phyloP scores from a whole-genome alignment of 768 basidiomycete genomes.

The Boletus subparvulus region DNA sequence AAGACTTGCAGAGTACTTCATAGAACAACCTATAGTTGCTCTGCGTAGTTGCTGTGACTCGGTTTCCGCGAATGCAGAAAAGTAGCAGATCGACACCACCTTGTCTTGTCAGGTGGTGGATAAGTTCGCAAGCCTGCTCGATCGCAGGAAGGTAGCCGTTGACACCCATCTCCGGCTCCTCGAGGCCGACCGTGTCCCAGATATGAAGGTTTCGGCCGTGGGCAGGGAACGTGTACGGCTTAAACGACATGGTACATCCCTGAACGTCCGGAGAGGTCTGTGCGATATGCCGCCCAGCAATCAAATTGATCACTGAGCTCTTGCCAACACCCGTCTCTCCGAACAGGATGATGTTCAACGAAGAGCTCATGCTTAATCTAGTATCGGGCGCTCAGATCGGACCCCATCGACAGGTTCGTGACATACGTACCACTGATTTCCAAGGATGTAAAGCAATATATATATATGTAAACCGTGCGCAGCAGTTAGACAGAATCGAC shows the following conservation, averaged over 20 bases:
- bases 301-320: constrained; percentile 36
- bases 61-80: constrained; percentile 42
- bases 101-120: constrained; percentile 27
- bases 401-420: constrained; percentile 2
- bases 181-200: constrained; percentile 39
- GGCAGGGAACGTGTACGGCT: constrained; percentile 27
- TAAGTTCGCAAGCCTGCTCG: constrained; percentile 32
- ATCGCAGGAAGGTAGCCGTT: constrained; percentile 30
- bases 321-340: constrained; percentile 44
- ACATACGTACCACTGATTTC: constrained; percentile 10
- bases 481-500: neutral
- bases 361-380: constrained; percentile 19
- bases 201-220: constrained; percentile 16
- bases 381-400: constrained; percentile 16
- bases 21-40: constrained; percentile 44
- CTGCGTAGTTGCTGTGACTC: constrained; percentile 36
- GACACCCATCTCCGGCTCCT: constrained; percentile 29
- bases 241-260: constrained; percentile 40
- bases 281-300: constrained; percentile 27
- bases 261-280: constrained; percentile 26
- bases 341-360: constrained; percentile 42
- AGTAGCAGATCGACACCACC: constrained; percentile 43
- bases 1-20: constrained; percentile 40
- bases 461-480: neutral
- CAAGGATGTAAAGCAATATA: neutral